Evolutionary conservation across 805 yeast genomes (phyloP).

Genomic region (Starmerella asiatica): DNA sequence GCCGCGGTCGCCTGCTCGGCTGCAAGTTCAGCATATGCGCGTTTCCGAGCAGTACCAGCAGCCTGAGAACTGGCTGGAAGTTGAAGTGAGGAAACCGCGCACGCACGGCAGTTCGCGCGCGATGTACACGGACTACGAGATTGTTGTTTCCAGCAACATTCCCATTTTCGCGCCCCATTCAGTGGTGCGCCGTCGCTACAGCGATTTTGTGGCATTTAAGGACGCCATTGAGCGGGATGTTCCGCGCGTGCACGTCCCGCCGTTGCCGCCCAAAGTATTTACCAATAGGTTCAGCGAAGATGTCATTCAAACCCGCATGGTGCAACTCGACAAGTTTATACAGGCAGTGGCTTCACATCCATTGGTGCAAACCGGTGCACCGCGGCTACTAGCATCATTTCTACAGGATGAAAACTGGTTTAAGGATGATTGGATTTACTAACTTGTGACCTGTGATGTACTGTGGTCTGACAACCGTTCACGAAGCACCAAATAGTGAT

Average conservation of each 20-base stretch:
- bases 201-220: conserved; percentile 76
- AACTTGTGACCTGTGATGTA: too few species aligned
- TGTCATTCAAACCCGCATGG: conserved; percentile 68
- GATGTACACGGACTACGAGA: conserved; percentile 84
- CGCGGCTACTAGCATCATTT: conserved; percentile 63
- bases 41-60: conserved; percentile 72
- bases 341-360: conserved; percentile 83
- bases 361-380: conserved; percentile 64
- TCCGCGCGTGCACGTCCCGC: conserved; percentile 69
- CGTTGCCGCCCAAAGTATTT: conserved; percentile 77
- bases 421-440: conserved; percentile 22
- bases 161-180: conserved; percentile 65
- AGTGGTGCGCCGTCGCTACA: conserved; percentile 69
- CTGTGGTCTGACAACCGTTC: too few species aligned
- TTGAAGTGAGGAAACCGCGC: conserved; percentile 71
- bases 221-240: conserved; percentile 62
- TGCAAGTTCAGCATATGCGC: background rate
- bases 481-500: too few species aligned
- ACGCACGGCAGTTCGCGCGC: conserved; percentile 53
- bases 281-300: conserved; percentile 68
- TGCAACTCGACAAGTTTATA: conserved; percentile 71
- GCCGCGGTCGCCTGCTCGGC: background rate
- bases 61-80: conserved; percentile 86
- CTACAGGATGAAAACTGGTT: conserved; percentile 82
- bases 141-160: conserved; percentile 77